phyloP scores from a whole-genome alignment of 2,329 filamentous ascomycete genomes.

The Alternaria sp. region DNA sequence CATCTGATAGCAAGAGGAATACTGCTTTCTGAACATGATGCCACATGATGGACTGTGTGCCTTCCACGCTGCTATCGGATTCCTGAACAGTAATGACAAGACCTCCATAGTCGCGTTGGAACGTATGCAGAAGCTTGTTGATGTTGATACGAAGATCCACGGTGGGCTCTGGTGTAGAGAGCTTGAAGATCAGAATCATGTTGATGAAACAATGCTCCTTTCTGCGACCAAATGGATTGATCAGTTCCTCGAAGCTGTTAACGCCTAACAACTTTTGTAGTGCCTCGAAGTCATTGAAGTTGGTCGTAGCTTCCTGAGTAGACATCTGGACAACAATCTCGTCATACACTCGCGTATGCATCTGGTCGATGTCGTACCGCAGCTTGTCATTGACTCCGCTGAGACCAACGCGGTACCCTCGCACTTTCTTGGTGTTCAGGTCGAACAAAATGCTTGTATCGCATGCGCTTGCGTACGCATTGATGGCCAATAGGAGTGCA shows the following conservation, averaged over 20 bases:
- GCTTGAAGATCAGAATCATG: background rate
- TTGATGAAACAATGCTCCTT: too few relatives aligned
- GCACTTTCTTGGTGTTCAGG: background rate
- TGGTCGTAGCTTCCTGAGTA: background rate
- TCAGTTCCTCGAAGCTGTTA: background rate
- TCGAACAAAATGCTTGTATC: background rate
- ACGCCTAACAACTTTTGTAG: background rate
- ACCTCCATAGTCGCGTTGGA: too few relatives aligned
- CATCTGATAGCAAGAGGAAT: background rate
- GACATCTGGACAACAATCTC: background rate
- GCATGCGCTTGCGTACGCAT: background rate
- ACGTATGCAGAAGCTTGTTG: background rate
- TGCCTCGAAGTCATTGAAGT: background rate
- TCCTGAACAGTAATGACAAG: background rate
- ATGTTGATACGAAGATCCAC: background rate
- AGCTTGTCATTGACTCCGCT: background rate
- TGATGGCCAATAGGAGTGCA: background rate
- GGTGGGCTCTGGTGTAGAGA: background rate
- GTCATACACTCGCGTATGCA: background rate
- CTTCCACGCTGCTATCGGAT: background rate
- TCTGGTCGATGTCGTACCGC: rapidly evolving
- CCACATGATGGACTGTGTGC: background rate
- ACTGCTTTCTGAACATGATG: background rate
- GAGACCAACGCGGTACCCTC: background rate
- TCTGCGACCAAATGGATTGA: background rate